phyloP scores from a whole-genome alignment of 805 yeast genomes.

The Candida stauntonica region DNA sequence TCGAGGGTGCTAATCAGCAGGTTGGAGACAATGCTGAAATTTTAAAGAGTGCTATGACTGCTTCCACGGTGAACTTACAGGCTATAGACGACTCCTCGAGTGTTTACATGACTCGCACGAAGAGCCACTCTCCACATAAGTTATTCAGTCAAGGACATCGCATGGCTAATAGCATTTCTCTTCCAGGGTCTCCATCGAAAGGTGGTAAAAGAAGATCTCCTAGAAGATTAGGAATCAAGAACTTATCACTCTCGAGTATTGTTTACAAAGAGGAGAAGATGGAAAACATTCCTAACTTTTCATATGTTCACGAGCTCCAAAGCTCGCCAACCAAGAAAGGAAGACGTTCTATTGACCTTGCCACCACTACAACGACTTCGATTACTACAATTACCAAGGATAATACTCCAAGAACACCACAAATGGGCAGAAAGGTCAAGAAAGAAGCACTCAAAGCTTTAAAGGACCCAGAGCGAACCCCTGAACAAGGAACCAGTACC shows the following conservation, averaged over 20 bases:
- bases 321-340: slow-evolving; percentile 18
- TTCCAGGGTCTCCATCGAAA: slow-evolving; percentile 22
- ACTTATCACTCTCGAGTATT: slow-evolving; percentile 25
- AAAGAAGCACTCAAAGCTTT: too few relatives aligned
- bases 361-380: not conserved
- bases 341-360: not conserved
- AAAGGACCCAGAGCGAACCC: too few relatives aligned
- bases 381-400: slow-evolving; percentile 3
- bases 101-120: slow-evolving; percentile 1
- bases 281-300: slow-evolving; percentile 16
- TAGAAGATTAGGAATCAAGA: slow-evolving; percentile 19
- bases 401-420: too few relatives aligned
- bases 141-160: too few relatives aligned
- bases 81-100: not conserved
- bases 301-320: slow-evolving; percentile 26
- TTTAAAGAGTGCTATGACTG: slow-evolving; percentile 20
- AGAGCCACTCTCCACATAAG: slow-evolving; percentile 24
- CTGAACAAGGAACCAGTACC: too few relatives aligned
- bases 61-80: slow-evolving; percentile 15
- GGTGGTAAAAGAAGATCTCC: slow-evolving; percentile 10
- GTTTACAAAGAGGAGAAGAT: slow-evolving; percentile 20
- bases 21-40: slow-evolving; percentile 9
- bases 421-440: too few relatives aligned
- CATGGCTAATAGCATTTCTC: slow-evolving; percentile 10
- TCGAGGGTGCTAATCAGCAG: slow-evolving; percentile 16